These are phyloP conservation scores for Boeremia lycopersici DNA, from an alignment of 2,329 filamentous ascomycete species.

Conservation along the genomic window DNA sequence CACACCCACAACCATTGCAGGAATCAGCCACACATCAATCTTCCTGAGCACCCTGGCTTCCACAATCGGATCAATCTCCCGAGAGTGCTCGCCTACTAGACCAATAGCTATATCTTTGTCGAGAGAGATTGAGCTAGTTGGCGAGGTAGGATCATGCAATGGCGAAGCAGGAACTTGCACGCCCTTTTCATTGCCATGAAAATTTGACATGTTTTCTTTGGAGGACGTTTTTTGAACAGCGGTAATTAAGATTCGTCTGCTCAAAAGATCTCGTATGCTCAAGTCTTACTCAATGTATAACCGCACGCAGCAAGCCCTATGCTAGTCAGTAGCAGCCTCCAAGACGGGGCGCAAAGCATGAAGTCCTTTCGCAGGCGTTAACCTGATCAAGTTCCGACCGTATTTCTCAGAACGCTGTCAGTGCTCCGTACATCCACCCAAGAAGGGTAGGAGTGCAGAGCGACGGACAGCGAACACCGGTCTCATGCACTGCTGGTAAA, in stretches of 20 bases:
- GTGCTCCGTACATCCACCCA: background rate
- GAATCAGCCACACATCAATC: constrained; percentile 71
- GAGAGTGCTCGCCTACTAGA: constrained; percentile 64
- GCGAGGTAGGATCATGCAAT: constrained; percentile 22
- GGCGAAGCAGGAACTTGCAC: constrained; percentile 5
- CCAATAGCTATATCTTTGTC: constrained; percentile 63
- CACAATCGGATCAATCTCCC: constrained; percentile 60
- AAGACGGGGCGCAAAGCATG: constrained; percentile 51
- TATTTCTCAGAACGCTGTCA: constrained; percentile 56
- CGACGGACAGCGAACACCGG: constrained; percentile 40
- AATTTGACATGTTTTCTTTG: background rate
- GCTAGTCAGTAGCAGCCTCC: constrained; percentile 40
- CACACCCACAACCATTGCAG: constrained; percentile 61
- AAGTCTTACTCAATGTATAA: background rate
- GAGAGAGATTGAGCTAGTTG: constrained; percentile 26
- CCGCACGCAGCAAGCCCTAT: constrained; percentile 27
- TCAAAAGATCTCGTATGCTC: background rate
- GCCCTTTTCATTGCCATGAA: constrained; percentile 21
- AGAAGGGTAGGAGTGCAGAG: background rate
- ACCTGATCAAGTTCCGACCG: constrained; percentile 62
- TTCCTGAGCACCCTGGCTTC: constrained; percentile 66
- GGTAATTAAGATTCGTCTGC: background rate
- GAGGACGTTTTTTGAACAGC: background rate
- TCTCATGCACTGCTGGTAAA: constrained; percentile 42
- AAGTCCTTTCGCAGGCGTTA: constrained; percentile 60